These are phyloP conservation scores for Excoecaria cochinchinensis DNA, from an alignment of 345 rosid species.

Conservation along the genomic window DNA sequence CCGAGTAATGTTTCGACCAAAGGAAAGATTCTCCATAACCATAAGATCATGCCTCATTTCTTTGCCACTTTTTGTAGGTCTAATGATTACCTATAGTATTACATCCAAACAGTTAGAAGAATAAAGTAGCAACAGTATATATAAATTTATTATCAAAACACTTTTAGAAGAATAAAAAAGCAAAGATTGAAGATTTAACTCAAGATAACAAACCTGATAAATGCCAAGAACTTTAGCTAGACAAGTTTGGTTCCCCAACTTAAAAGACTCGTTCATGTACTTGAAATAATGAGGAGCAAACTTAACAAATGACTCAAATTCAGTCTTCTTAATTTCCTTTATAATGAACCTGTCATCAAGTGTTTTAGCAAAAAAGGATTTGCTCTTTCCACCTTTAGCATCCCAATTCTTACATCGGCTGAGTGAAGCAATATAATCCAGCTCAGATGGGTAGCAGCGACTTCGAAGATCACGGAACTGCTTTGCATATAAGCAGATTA, in stretches of 20 bases:
- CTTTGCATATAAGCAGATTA: constrained; percentile 64
- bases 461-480: constrained; percentile 76
- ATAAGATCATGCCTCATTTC: constrained; percentile 81
- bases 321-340: constrained; percentile 93
- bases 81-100: constrained; percentile 63
- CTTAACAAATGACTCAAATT: constrained; percentile 79
- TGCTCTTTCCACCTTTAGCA: constrained; percentile 99
- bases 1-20: constrained; percentile 65
- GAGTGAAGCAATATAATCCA: constrained; percentile 77
- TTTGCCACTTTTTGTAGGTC: constrained; percentile 75
- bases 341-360: constrained; percentile 82
- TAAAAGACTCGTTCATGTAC: constrained; percentile 73
- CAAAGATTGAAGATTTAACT: not conserved
- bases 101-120: constrained; percentile 10
- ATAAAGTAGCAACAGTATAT: too few species aligned
- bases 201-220: constrained; percentile 61
- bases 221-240: constrained; percentile 96
- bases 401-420: constrained; percentile 90
- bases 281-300: constrained; percentile 81
- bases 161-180: not conserved
- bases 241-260: constrained; percentile 80
- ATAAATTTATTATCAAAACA: too few species aligned
- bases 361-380: constrained; percentile 80
- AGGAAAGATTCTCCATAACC: constrained; percentile 98
- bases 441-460: constrained; percentile 70